Percentiles rank a stretch among this genome's conserved stretches.
These are phyloP conservation scores for Cercospora citrullina DNA, from an alignment of 2,329 filamentous ascomycete species.

Conservation along the genomic window DNA sequence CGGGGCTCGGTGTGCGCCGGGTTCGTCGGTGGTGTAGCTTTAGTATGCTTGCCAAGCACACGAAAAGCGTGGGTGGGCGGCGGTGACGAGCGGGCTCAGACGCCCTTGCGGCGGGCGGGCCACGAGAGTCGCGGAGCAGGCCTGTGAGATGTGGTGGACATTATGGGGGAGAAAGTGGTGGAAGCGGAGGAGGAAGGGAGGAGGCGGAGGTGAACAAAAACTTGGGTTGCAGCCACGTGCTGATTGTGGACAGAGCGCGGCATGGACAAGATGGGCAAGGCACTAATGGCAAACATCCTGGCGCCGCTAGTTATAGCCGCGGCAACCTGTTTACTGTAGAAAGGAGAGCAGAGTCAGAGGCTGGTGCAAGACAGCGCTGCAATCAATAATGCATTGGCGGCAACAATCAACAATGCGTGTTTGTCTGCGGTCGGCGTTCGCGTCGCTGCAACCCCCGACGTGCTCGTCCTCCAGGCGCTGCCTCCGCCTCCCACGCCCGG, in stretches of 20 bases:
- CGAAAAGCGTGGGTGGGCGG: slow-evolving; percentile 17
- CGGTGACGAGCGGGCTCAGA: slow-evolving; percentile 42
- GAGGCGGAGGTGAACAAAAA: slow-evolving; percentile 5
- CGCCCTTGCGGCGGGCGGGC: slow-evolving; percentile 53
- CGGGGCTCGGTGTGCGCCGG: neutral
- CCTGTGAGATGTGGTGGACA: slow-evolving; percentile 33
- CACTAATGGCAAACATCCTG: neutral
- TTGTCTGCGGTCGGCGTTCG: neutral
- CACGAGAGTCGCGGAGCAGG: slow-evolving; percentile 43
- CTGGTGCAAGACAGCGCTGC: neutral
- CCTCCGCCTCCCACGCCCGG: neutral
- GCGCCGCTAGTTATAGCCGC: neutral
- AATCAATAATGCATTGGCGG: neutral
- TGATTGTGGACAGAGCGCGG: slow-evolving; percentile 1
- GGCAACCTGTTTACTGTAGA: neutral
- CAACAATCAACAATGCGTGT: neutral
- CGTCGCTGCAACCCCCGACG: neutral
- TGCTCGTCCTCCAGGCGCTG: neutral
- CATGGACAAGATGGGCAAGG: neutral
- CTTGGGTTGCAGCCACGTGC: neutral
- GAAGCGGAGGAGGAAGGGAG: neutral
- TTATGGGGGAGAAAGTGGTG: slow-evolving; percentile 25
- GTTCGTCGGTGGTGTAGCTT: neutral
- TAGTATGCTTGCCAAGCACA: slow-evolving; percentile 21
- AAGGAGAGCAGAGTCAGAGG: neutral